These are phyloP conservation scores for Debaryomyces prosopidis DNA, from an alignment of 805 yeast species.

Conservation along the genomic window DNA sequence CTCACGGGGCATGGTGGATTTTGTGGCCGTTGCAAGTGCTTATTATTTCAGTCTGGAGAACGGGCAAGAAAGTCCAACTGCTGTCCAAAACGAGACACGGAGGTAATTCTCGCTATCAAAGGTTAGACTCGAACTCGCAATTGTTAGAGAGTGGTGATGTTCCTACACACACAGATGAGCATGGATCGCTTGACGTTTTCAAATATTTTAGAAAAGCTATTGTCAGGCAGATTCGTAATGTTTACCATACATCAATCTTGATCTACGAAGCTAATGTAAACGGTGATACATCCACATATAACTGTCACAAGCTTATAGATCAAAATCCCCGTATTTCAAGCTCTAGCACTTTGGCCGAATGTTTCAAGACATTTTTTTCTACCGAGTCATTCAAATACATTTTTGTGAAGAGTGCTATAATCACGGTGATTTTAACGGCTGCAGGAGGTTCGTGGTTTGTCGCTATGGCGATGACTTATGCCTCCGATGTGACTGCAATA, in stretches of 20 bases:
- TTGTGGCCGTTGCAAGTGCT: constrained; percentile 71
- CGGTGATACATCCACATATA: constrained; percentile 30
- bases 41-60: constrained; percentile 47
- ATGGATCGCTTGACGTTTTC: constrained; percentile 14
- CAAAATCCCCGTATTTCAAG: constrained; percentile 37
- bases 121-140: constrained; percentile 30
- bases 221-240: constrained; percentile 44
- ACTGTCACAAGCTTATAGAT: constrained; percentile 34
- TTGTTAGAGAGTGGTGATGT: constrained; percentile 17
- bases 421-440: constrained; percentile 60
- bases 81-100: constrained; percentile 11
- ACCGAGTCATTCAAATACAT: constrained; percentile 54
- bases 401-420: constrained; percentile 37
- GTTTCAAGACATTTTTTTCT: constrained; percentile 34
- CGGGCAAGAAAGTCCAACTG: constrained; percentile 19
- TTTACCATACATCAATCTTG: constrained; percentile 43
- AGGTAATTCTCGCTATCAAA: constrained; percentile 23
- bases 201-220: constrained; percentile 35
- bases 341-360: constrained; percentile 30
- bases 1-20: constrained; percentile 78
- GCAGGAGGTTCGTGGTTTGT: constrained; percentile 89
- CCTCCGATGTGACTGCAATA: constrained; percentile 86
- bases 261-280: constrained; percentile 43
- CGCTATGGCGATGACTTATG: constrained; percentile 77
- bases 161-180: constrained; percentile 8